Conservation (phyloP, 768 basidiomycete species). For the Myochromella boudieri region DNA sequence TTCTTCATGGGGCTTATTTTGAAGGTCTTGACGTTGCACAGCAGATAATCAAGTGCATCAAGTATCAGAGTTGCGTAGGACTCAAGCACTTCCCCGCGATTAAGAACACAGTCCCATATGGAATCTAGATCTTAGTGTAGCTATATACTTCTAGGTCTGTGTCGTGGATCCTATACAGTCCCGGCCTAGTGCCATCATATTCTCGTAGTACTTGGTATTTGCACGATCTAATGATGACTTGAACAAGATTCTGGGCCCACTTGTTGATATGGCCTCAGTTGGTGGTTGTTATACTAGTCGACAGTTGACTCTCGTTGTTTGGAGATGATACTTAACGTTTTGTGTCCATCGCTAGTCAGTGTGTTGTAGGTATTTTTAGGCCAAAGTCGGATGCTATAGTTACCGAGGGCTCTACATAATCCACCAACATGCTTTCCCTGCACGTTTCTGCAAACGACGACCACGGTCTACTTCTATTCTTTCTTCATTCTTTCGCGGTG, state of each 20-base stretch:
- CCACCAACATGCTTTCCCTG: background rate
- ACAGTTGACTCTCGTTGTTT: no score
- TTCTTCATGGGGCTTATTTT: conserved; percentile 58
- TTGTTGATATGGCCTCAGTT: no score
- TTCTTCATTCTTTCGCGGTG: conserved; percentile 9
- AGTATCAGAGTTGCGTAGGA: conserved; percentile 19
- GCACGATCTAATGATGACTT: no score
- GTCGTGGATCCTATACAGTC: no score
- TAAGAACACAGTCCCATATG: conserved; percentile 26
- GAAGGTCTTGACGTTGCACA: conserved; percentile 46
- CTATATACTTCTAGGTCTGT: background rate
- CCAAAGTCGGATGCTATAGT: conserved; percentile 7
- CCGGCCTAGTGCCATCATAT: no score
- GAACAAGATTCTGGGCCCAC: no score
- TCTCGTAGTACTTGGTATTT: no score
- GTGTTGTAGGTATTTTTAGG: background rate
- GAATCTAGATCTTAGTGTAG: conserved; percentile 1
- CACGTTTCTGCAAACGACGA: background rate
- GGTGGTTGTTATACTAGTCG: no score
- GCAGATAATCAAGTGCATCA: conserved; percentile 42
- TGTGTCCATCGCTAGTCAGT: background rate
- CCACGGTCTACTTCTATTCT: background rate
- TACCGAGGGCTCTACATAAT: background rate
- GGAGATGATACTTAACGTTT: no score
- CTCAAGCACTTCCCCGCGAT: conserved; percentile 23